Conservation (phyloP, 768 basidiomycete genomes). For the Boletus barrowsii region DNA sequence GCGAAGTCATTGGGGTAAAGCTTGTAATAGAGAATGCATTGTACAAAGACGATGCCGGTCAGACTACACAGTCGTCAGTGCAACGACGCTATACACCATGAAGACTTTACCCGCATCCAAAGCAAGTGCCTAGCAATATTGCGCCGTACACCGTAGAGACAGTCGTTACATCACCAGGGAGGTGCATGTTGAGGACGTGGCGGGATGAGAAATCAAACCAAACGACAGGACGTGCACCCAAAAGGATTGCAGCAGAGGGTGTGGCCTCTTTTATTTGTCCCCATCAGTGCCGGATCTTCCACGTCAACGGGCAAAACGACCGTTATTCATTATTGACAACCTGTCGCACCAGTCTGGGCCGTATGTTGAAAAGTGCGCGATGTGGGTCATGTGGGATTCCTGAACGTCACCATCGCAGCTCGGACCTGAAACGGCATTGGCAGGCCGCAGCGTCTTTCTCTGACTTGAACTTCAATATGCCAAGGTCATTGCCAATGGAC, state of each 20-base stretch:
- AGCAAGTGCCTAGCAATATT: constrained; percentile 29
- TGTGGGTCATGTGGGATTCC: too few species aligned
- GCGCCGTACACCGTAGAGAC: constrained; percentile 29
- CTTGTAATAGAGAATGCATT: constrained; percentile 28
- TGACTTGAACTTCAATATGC: too few species aligned
- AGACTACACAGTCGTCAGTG: constrained; percentile 18
- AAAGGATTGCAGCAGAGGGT: too few species aligned
- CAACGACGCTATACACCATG: not conserved
- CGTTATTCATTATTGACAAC: too few species aligned
- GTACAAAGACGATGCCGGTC: constrained; percentile 31
- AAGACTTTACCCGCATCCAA: constrained; percentile 24
- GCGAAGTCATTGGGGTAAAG: constrained; percentile 26
- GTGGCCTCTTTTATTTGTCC: constrained; percentile 11
- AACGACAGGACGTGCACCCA: constrained; percentile 22
- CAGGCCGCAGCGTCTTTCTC: too few species aligned
- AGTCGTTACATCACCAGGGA: constrained; percentile 28
- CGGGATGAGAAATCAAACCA: not conserved
- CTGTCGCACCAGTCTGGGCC: too few species aligned
- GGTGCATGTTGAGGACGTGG: constrained; percentile 4
- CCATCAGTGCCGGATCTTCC: constrained; percentile 21
- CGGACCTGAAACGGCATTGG: too few species aligned
- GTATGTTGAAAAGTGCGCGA: too few species aligned
- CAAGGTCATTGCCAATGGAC: too few species aligned
- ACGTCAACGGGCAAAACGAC: not conserved
- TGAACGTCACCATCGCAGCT: too few species aligned